Base-by-base conservation (phyloP, 2,329 filamentous ascomycete species). In the Phaeosphaeria sp. region DNA sequence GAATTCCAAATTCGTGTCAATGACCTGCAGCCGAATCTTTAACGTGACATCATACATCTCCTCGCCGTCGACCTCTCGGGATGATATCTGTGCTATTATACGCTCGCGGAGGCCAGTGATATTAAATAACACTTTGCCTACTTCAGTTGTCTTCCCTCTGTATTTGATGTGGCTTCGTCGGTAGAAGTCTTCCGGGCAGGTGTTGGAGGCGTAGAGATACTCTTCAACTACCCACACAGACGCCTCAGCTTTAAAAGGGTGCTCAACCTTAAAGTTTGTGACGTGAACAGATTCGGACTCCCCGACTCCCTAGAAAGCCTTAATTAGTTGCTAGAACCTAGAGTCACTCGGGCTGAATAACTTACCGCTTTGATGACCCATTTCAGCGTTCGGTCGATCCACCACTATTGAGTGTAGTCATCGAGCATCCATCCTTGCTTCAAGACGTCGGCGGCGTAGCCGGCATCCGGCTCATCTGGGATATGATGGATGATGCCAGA, bases 341-440 rank as follows among this genome's bases (percentile, higher is more conserved):
- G n/a, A n/a, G n/a, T n/a, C n/a, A n/a, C n/a, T n/a, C n/a, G n/a
- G n/a, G n/a, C n/a, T n/a, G n/a, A n/a, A n/a, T n/a, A 33, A 51
- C 46, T 25, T 51, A 64, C 63, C 30, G 42, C 53, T 49, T 67
- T 66, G 11, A 67, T 59, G 7, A 64, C n/a, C 61, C 61, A 66
- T 2, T 36, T 11, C 21, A 67, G 57, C 15, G 63, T 63, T 6
- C 60, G n/a, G 17, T 44, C 30, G 9, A 64, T 44, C 20, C 56
- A 53, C 15, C 39, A 8, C 7, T 43, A 13, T 15, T 46, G 51
- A 9, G 57, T 53, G 8, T 43, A 15, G n/a, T 40, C 39, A 9
- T 17, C 2, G 6, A 27, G n/a, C 24, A 44, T 22, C 33, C 17
- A 39, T n/a, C 13, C 11, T 46, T 53, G 56, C 1, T 9, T 7